These are phyloP conservation scores for Ganoderma sp. DNA, from an alignment of 1,284 basidiomycete genomes.

Conservation along the genomic window DNA sequence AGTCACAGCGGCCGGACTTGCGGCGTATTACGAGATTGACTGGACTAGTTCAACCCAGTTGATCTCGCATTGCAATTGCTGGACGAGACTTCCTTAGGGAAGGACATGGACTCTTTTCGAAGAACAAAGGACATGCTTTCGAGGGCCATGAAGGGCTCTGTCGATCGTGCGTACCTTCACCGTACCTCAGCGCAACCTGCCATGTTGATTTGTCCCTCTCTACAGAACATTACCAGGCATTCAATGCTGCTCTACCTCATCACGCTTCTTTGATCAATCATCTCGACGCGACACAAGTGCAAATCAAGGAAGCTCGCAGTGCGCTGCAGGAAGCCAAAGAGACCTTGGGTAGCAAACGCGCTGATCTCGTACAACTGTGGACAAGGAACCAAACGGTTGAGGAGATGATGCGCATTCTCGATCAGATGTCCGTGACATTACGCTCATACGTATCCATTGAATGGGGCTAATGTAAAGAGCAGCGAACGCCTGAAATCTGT, in stretches of 20 bases:
- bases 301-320: constrained; percentile 74
- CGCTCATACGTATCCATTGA: constrained; percentile 3
- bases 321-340: constrained; percentile 83
- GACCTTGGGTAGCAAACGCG: constrained; percentile 74
- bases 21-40: constrained; percentile 26
- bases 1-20: constrained; percentile 38
- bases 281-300: constrained; percentile 71
- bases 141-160: constrained; percentile 80
- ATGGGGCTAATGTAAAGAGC: not conserved
- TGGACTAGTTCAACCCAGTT: constrained; percentile 84
- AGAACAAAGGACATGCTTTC: constrained; percentile 78
- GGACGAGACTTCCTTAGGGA: constrained; percentile 72
- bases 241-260: constrained; percentile 88
- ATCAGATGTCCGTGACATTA: constrained; percentile 77
- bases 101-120: constrained; percentile 77
- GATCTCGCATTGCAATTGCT: constrained; percentile 88
- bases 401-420: constrained; percentile 89
- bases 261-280: constrained; percentile 80
- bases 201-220: not conserved
- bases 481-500: constrained; percentile 92
- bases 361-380: constrained; percentile 88
- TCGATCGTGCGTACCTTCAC: constrained; percentile 68
- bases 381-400: constrained; percentile 82
- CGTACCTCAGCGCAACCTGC: not conserved
- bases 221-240: constrained; percentile 87